These are phyloP conservation scores for Biscutella laevigata DNA, from an alignment of 441 rosid species.

Conservation along the genomic window DNA sequence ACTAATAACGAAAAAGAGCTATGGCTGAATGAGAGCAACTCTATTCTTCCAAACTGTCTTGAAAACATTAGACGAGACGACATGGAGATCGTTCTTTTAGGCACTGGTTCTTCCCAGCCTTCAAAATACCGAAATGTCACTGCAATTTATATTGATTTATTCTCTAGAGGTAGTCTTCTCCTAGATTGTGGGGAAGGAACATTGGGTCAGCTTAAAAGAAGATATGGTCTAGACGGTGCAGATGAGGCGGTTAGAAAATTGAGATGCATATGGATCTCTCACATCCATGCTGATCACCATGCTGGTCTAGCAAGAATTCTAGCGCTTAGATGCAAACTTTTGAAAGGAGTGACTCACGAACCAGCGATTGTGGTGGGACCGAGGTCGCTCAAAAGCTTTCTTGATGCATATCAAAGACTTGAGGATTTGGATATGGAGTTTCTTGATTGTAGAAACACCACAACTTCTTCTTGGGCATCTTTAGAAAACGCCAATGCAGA, in stretches of 20 bases:
- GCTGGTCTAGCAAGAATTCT: slow-evolving; percentile 75
- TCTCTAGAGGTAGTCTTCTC: slow-evolving; percentile 66
- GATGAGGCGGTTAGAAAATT: slow-evolving; percentile 55
- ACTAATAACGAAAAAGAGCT: slow-evolving; percentile 51
- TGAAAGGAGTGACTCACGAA: slow-evolving; percentile 56
- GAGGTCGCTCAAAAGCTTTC: slow-evolving; percentile 63
- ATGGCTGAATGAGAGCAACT: slow-evolving; percentile 35
- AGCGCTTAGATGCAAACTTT: slow-evolving; percentile 61
- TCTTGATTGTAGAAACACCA: slow-evolving; percentile 73
- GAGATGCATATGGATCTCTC: slow-evolving; percentile 84
- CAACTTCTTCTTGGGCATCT: slow-evolving; percentile 49
- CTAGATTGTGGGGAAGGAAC: slow-evolving; percentile 97
- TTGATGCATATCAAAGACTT: slow-evolving; percentile 81
- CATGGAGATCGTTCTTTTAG: slow-evolving; percentile 80
- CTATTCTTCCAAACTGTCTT: slow-evolving; percentile 55
- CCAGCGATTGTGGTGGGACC: slow-evolving; percentile 78
- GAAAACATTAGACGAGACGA: slow-evolving; percentile 70
- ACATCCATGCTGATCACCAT: slow-evolving; percentile 95
- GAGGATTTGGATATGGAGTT: slow-evolving; percentile 89
- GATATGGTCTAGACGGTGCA: slow-evolving; percentile 74
- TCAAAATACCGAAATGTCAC: slow-evolving; percentile 88
- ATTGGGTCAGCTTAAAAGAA: slow-evolving; percentile 86
- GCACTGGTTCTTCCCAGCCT: slow-evolving; percentile 97
- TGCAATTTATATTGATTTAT: slow-evolving; percentile 65
- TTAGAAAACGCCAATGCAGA: slow-evolving; percentile 25